Base-by-base conservation (phyloP, 495 filamentous ascomycete species). In the Xylaria scruposa region DNA sequence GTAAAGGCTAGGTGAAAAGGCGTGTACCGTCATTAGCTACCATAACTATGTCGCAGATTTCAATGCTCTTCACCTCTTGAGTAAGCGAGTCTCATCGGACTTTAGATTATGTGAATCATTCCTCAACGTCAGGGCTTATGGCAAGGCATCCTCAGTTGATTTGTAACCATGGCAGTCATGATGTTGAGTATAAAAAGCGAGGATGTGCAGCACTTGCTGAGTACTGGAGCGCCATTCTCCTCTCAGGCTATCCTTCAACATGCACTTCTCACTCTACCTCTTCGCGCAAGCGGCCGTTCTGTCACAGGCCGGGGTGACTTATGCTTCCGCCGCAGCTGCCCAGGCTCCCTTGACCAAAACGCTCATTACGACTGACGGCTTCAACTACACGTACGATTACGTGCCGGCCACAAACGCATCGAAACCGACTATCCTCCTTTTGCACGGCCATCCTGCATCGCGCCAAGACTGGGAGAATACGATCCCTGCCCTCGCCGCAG, bases 401-500 rank as follows among this genome's bases (percentile, higher is more conserved):
- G 12, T 31, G 6, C 17, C 31, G 1, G 58, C 58, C 8, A 4
- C 58, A 10, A 38, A 60, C 19, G 58, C 17, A 21, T 60, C 58
- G 58, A n/a, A 5, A 29, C 78, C 78, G 9, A 77, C 73, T 29
- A 53, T 83, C 15, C 69, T 83, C 29, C 78, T 83, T 51, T 70
- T 82, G 6, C 82, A 84, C 54, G 82, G 81, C 51, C 82, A 80
- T 49, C 82, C 82, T 44, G 77, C 72, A 36, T 72, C 78, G n/a
- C 70, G 72, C 9, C 77, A 80, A 61, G 82, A 84, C 71, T 86
- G 84, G 84, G 74, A 78, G 17, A 72, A 81, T 62, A 81, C 82
- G 58, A 78, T 85, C 54, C 19, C 61, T 33, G 76, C 74, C 64
- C 81, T 85, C 51, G 8, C 58, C 3, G 58, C 58, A n/a, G 49